Percentiles rank a stretch among this genome's conserved stretches.
These are phyloP conservation scores for Kwoniella europaea DNA, from an alignment of 768 basidiomycete species.

Conservation along the genomic window DNA sequence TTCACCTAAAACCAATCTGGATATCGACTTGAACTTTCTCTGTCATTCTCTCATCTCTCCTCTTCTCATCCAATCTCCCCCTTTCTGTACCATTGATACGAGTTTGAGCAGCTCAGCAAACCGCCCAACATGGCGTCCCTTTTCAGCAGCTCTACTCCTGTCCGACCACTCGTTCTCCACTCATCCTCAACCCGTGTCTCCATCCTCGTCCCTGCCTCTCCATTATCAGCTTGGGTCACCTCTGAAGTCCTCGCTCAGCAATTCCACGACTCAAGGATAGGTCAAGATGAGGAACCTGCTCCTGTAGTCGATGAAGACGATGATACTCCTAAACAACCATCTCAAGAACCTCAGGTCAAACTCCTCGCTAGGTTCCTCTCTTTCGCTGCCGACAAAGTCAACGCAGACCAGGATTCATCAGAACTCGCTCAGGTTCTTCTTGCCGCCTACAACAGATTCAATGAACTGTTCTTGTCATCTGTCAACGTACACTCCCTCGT, in stretches of 20 bases:
- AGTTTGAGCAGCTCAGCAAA: conserved; percentile 25
- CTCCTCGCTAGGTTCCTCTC: conserved; percentile 81
- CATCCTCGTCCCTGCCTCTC: conserved; percentile 79
- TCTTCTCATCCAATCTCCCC: not conserved
- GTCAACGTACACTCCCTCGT: conserved; percentile 82
- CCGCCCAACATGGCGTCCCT: conserved; percentile 52
- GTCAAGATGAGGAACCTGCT: conserved; percentile 59
- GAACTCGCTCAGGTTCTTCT: conserved; percentile 65
- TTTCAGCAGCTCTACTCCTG: conserved; percentile 47
- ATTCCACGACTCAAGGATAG: conserved; percentile 67
- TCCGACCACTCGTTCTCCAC: conserved; percentile 58
- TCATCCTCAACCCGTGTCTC: conserved; percentile 63
- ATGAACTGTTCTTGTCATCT: conserved; percentile 70
- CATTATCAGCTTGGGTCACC: conserved; percentile 81
- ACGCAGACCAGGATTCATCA: conserved; percentile 61
- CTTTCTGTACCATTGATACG: not conserved
- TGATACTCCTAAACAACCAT: conserved; percentile 61
- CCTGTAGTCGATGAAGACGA: conserved; percentile 64
- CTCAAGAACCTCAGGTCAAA: conserved; percentile 71
- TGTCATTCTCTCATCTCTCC: not conserved
- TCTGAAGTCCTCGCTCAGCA: conserved; percentile 91
- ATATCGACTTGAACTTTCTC: not conserved
- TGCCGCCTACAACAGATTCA: conserved; percentile 78
- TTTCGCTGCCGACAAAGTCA: conserved; percentile 70
- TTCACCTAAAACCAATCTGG: not conserved